Base-by-base conservation (phyloP, 2,329 filamentous ascomycete genomes). In the Aspergillus glaucus region DNA sequence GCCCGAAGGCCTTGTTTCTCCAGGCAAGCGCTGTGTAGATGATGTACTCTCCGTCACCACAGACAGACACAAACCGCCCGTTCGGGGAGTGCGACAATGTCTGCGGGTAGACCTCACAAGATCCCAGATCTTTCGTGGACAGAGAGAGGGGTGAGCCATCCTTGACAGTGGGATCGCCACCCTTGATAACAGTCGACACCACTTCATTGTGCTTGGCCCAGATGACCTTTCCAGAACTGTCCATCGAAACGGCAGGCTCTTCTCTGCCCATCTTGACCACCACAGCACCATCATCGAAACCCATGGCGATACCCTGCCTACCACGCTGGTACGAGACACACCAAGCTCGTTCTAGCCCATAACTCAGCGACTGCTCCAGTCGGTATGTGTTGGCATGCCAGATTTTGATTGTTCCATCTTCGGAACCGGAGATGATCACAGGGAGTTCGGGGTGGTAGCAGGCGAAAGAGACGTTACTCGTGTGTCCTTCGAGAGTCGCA, bases 341-440 rank as follows among this genome's bases (percentile, higher is more conserved):
- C 93, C 93, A 98, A 48, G 92, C 93, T 63, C 93, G 82, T 71
- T 98, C 93, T 44, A 98, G 75, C 26, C 91, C 93, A 69, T 98
- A 98, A 74, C 89, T 96, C 54, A 98, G 76, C 0, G 91, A 95
- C 67, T 97, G 93, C 71, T 97, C 93, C 51, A 97, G 81, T 57
- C 93, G 81, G 72, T 97, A 97, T 46, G 93, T 98, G 65, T 95
- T 96, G 56, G 92, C 91, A 68, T 98, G 91, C 93, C 93, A 98
- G 69, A 98, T 91, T 72, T 95, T 94, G 66, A 98, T 85, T 0
- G 91, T 95, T 56, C 92, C 92, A 70, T 98, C 93, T 72, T 98
- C 93, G 22, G 92, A 97, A 61, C 93, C 93, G 21, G 93, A 97
- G 49, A 98, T 92, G 63, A 98, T 98, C 57, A 98, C 86, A 2